Percentiles rank a stretch among this genome's conserved stretches.
Conservation (phyloP, 2,329 filamentous ascomycete species). For the Cladophialophora carrionii region DNA sequence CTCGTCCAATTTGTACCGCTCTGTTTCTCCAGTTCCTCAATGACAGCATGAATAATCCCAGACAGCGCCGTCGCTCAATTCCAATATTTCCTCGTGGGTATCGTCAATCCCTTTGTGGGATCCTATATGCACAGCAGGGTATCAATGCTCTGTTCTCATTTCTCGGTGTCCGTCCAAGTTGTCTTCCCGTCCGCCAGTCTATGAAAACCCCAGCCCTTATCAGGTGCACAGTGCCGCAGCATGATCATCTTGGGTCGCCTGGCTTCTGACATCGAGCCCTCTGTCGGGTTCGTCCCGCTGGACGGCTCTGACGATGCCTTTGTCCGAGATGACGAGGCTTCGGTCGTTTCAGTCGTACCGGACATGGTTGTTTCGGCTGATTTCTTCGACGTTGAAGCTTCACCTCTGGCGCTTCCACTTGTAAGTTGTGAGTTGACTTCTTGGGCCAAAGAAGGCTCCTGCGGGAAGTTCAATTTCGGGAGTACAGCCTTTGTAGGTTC, state of each 20-base stretch:
- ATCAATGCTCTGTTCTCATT: constrained; percentile 15
- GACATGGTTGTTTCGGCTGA: not conserved
- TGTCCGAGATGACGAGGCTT: not conserved
- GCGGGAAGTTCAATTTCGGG: constrained; percentile 6
- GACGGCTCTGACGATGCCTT: not conserved
- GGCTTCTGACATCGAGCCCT: not conserved
- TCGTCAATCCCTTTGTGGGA: constrained; percentile 7
- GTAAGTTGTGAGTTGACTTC: constrained; percentile 6
- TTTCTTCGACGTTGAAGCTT: not conserved
- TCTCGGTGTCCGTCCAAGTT: not conserved
- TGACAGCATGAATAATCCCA: not conserved
- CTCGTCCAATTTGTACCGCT: not conserved
- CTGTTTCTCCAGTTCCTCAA: not conserved
- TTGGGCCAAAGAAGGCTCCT: constrained; percentile 14
- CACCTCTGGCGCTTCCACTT: not conserved
- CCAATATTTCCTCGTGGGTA: constrained; percentile 16
- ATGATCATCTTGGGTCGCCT: not conserved
- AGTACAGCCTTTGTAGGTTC: constrained; percentile 6
- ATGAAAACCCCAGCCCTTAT: not conserved
- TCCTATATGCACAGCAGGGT: constrained; percentile 16
- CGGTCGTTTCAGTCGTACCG: not conserved
- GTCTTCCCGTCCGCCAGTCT: constrained; percentile 6
- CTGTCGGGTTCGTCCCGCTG: constrained; percentile 2
- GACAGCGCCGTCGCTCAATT: constrained; percentile 24
- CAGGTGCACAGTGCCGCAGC: not conserved